A percentile compares a stretch with the other conserved stretches of the same genome.
These are phyloP conservation scores for Allomyces macrogynus DNA, from an alignment of 192 early-diverging fungal species.

Conservation along the genomic window DNA sequence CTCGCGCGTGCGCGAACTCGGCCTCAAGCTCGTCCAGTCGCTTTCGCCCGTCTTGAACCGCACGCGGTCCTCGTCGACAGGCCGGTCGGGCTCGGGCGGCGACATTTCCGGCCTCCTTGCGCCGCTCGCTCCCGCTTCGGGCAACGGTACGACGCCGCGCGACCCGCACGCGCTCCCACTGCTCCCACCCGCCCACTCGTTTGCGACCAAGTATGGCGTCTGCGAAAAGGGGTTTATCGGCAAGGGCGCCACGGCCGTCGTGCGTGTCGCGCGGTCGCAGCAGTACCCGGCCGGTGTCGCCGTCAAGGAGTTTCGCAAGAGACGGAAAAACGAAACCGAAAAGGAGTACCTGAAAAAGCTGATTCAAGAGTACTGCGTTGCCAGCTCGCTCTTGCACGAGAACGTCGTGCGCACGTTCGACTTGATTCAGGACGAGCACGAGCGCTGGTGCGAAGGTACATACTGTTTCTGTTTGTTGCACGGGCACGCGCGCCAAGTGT, in stretches of 20 bases:
- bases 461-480: background rate
- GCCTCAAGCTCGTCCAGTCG: no score
- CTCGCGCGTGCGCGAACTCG: no score
- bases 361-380: constrained; percentile 85
- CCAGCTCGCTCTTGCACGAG: constrained; percentile 67
- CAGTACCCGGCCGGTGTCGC: constrained; percentile 38
- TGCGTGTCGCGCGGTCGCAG: constrained; percentile 61
- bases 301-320: constrained; percentile 84
- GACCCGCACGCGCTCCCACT: background rate
- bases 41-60: no score
- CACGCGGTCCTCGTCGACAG: no score
- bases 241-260: constrained; percentile 77
- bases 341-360: constrained; percentile 93
- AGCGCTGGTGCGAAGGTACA: constrained; percentile 40
- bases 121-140: no score
- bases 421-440: constrained; percentile 76
- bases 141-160: background rate
- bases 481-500: constrained; percentile 42
- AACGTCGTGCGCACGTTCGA: constrained; percentile 87
- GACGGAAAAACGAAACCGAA: constrained; percentile 64
- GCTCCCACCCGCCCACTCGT: constrained; percentile 6
- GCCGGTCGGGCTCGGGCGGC: no score
- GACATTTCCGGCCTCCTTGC: no score
- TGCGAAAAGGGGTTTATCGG: constrained; percentile 60
- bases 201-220: constrained; percentile 64